A percentile compares a stretch with the other conserved stretches of the same genome.
Evolutionary conservation across 805 yeast species (phyloP).

Genomic region (Candida namnaoensis): DNA sequence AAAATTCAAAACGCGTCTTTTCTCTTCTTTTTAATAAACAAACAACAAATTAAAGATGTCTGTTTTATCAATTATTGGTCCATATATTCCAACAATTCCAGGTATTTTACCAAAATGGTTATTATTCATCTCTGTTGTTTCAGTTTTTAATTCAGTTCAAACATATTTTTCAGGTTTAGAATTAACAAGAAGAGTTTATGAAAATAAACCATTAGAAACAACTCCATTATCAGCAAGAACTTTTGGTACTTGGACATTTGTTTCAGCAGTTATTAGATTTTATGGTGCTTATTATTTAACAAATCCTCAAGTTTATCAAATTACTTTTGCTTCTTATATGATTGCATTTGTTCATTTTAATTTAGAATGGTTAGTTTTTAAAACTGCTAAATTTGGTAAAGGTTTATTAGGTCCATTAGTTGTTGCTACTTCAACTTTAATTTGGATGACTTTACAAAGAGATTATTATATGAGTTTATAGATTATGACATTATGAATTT

Average conservation of each 20-base stretch:
- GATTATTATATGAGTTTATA: conserved; percentile 37
- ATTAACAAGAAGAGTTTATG: conserved; percentile 77
- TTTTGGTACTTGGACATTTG: conserved; percentile 95
- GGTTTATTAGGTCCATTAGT: conserved; percentile 87
- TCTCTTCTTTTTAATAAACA: too few relatives aligned
- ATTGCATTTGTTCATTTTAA: conserved; percentile 83
- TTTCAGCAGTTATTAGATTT: conserved; percentile 75
- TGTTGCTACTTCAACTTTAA: conserved; percentile 63
- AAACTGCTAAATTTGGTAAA: conserved; percentile 75
- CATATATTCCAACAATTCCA: conserved; percentile 30
- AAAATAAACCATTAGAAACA: conserved; percentile 49
- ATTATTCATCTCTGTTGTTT: conserved; percentile 72
- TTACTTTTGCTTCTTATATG: conserved; percentile 71
- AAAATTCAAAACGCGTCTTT: too few relatives aligned
- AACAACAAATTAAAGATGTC: conserved; percentile 16
- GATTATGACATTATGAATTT: too few relatives aligned
- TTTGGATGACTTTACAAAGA: conserved; percentile 75
- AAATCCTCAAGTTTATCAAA: conserved; percentile 63
- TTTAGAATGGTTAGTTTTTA: conserved; percentile 71
- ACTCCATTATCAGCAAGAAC: conserved; percentile 82
- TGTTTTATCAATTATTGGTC: conserved; percentile 23
- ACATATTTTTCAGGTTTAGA: conserved; percentile 68
- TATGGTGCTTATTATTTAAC: conserved; percentile 77
- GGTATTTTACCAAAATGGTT: conserved; percentile 74
- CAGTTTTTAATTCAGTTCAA: conserved; percentile 84